Percentiles rank a stretch among this genome's conserved stretches.
These are phyloP conservation scores for Vanrija sp. DNA, from an alignment of 1,284 basidiomycete species.

Conservation along the genomic window DNA sequence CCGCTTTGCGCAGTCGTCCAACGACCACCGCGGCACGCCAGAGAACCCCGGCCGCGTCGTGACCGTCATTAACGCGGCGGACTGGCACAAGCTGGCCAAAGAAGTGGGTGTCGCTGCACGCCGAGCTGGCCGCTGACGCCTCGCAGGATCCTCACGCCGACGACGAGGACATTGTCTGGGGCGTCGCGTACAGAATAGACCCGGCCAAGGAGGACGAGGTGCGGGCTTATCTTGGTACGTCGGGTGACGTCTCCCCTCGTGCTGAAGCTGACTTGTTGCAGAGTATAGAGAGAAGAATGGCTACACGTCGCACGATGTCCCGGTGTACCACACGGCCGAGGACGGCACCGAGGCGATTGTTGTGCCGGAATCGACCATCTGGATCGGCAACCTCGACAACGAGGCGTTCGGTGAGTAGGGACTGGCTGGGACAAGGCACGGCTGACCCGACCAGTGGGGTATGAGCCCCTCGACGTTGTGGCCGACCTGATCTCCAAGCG, in stretches of 20 bases:
- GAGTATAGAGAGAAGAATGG: conserved; percentile 43
- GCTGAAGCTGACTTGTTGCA: conserved; percentile 14
- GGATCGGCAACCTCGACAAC: conserved; percentile 39
- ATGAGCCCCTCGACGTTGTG: conserved; percentile 25
- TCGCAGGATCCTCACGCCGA: too few relatives aligned
- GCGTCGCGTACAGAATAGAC: conserved; percentile 41
- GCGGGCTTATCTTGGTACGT: conserved; percentile 36
- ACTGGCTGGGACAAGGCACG: background rate
- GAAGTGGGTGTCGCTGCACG: conserved; percentile 18
- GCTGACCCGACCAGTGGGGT: conserved; percentile 27
- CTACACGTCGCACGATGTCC: conserved; percentile 36
- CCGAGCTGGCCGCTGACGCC: too few relatives aligned
- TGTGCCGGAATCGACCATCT: conserved; percentile 29
- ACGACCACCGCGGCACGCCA: conserved; percentile 42
- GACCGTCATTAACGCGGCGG: conserved; percentile 38
- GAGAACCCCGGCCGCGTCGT: conserved; percentile 41
- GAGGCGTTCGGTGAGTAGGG: conserved; percentile 37
- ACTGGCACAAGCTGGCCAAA: conserved; percentile 36
- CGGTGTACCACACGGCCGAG: conserved; percentile 23
- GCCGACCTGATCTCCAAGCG: conserved; percentile 26
- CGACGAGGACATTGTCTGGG: conserved; percentile 43
- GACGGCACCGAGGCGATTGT: conserved; percentile 18
- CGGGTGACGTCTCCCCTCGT: background rate
- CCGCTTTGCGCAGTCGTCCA: conserved; percentile 42
- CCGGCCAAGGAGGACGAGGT: conserved; percentile 35